phyloP scores from a whole-genome alignment of 306 rosid genomes.

The Quillaja saponaria region DNA sequence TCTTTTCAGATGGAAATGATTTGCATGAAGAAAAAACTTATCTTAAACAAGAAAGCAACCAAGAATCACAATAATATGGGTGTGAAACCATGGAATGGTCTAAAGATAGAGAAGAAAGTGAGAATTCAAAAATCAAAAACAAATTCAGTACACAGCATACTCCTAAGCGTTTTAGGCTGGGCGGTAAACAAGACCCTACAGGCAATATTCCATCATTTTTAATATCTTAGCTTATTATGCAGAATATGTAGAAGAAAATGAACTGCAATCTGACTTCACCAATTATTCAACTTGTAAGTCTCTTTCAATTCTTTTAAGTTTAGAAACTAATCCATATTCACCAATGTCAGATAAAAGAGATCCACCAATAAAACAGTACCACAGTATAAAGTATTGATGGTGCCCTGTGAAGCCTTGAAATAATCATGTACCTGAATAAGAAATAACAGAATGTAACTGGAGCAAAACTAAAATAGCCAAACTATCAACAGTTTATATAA shows the following conservation, averaged over 20 bases:
- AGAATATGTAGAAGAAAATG: neutral
- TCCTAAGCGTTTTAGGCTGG: neutral
- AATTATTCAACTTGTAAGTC: conserved; percentile 13
- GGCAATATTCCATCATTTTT: too few species aligned
- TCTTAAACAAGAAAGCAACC: conserved; percentile 10
- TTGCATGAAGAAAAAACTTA: conserved; percentile 20
- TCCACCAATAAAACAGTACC: conserved; percentile 71
- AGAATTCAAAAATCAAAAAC: neutral
- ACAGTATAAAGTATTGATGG: conserved; percentile 83
- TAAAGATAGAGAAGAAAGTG: neutral
- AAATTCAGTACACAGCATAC: neutral
- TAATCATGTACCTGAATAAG: conserved; percentile 76
- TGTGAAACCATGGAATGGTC: conserved; percentile 4
- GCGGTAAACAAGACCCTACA: neutral
- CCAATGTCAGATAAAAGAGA: too few species aligned
- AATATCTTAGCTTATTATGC: too few species aligned
- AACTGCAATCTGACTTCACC: conserved; percentile 7
- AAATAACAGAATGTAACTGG: conserved; percentile 39
- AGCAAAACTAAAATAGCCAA: conserved; percentile 25
- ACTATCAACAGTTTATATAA: conserved; percentile 6
- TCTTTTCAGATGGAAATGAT: conserved; percentile 18
- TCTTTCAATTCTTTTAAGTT: conserved; percentile 23
- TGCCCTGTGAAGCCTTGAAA: conserved; percentile 67
- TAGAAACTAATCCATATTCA: conserved; percentile 12
- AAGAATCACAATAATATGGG: conserved; percentile 15